Base-by-base conservation (phyloP, 2,329 filamentous ascomycete genomes). In the Aulographum hederae region DNA sequence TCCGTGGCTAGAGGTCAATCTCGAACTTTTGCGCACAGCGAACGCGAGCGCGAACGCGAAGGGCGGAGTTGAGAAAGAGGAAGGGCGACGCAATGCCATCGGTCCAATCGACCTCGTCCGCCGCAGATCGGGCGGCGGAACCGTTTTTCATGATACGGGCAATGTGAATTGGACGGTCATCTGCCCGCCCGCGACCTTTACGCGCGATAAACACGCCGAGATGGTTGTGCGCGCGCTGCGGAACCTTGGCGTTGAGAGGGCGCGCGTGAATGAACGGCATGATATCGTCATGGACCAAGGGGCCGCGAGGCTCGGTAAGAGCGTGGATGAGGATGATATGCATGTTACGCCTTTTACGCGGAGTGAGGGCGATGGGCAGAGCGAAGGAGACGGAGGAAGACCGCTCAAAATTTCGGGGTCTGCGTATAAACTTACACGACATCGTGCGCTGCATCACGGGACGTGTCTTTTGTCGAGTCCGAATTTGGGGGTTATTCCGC, bases 81-180 rank as follows among this genome's bases (percentile, higher is more conserved):
- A 51, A n/a, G 57, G 53, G 28, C 39, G 11, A 15, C n/a, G n/a
- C n/a, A n/a, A n/a, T n/a, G n/a, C n/a, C n/a, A n/a, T n/a, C n/a
- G n/a, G n/a, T n/a, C 8, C 53, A 11, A 57, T 69, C 2, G 56
- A 67, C 35, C 70, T 93, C 10, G 80, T 98, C 4, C 73, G 89
- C 10, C 69, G 89, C 13, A 71, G 86, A 31, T 85, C 77, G 15
- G 89, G 89, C 18, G 89, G 89, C 30, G 89, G 89, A 28, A 73
- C 89, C 2, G 89, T 98, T 32, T 95, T 92, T 49, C 89, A 98
- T 52, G 89, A 95, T 51, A 56, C 63, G 26, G 86, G 86, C 33
- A 98, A 98, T 50, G 68, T 93, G 42, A 98, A 98, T 54, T 98
- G 85, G 64, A 79, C 78, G 48, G 81, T 95, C 33, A 91, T 92